Percentiles rank a stretch among this genome's conserved stretches.
phyloP scores from a whole-genome alignment of 2,329 filamentous ascomycete genomes.

The Exophiala calicioides region DNA sequence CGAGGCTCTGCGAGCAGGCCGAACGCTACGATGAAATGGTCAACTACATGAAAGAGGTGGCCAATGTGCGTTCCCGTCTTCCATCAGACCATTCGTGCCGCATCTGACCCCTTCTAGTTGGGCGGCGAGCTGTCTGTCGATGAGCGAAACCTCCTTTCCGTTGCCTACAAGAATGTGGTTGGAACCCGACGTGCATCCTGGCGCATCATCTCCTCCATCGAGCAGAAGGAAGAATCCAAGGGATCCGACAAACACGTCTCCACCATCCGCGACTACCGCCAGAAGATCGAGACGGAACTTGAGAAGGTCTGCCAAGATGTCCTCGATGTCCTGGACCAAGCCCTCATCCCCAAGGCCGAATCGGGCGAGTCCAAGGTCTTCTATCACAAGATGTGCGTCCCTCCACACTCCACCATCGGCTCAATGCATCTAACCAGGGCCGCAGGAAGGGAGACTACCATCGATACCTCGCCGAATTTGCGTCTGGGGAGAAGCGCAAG shows the following conservation, averaged over 20 bases:
- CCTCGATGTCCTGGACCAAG: conserved; percentile 88
- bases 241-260: conserved; percentile 91
- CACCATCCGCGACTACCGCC: conserved; percentile 94
- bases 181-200: conserved; percentile 97
- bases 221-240: conserved; percentile 99
- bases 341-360: conserved; percentile 92
- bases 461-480: conserved; percentile 92
- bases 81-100: neutral
- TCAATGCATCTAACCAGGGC: conserved; percentile 20
- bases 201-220: conserved; percentile 99
- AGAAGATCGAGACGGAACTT: conserved; percentile 97
- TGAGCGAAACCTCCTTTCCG: conserved; percentile 88
- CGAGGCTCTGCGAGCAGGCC: conserved; percentile 99
- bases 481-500: conserved; percentile 90
- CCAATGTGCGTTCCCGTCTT: conserved; percentile 65
- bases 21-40: conserved; percentile 99
- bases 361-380: conserved; percentile 99
- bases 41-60: conserved; percentile 99
- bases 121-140: conserved; percentile 69
- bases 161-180: conserved; percentile 99
- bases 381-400: conserved; percentile 96
- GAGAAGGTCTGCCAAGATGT: conserved; percentile 99
- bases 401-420: conserved; percentile 3
- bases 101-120: conserved; percentile 48
- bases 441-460: conserved; percentile 95